Evolutionary conservation across 2,329 filamentous ascomycete genomes (phyloP).

Genomic region (Camptophora hylomeconis): DNA sequence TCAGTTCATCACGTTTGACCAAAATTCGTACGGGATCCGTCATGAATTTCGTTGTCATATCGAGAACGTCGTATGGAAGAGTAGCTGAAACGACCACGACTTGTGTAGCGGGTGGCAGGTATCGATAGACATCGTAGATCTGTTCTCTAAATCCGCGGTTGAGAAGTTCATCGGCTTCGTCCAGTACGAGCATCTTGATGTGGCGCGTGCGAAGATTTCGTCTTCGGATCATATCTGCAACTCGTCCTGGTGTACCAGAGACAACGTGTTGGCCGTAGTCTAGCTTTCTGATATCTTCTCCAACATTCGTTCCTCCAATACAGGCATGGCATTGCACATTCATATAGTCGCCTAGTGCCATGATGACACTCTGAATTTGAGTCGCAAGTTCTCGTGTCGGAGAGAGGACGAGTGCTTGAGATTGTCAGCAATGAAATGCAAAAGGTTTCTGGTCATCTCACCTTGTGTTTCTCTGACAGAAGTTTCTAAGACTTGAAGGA

Average conservation of each 20-base stretch:
- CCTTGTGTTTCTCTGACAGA: conserved; percentile 79
- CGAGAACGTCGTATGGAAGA: conserved; percentile 90
- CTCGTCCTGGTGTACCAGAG: conserved; percentile 90
- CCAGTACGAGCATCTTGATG: conserved; percentile 68
- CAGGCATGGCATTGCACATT: conserved; percentile 98
- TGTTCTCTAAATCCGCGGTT: conserved; percentile 96
- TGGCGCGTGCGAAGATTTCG: conserved; percentile 59
- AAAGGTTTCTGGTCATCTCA: conserved; percentile 18
- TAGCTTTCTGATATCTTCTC: conserved; percentile 93
- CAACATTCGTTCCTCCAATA: conserved; percentile 94
- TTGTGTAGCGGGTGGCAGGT: conserved; percentile 89
- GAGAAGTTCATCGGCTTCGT: conserved; percentile 66
- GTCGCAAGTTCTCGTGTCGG: conserved; percentile 94
- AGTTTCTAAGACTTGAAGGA: conserved; percentile 90
- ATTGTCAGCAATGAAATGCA: conserved; percentile 4
- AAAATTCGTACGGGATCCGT: conserved; percentile 91
- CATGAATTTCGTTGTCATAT: conserved; percentile 99
- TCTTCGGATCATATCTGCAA: conserved; percentile 71
- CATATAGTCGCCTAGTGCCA: conserved; percentile 99
- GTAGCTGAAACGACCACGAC: conserved; percentile 97
- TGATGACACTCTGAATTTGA: conserved; percentile 95
- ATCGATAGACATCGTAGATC: conserved; percentile 97
- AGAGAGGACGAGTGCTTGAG: conserved; percentile 70
- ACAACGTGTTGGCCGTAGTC: conserved; percentile 97
- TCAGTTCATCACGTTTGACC: conserved; percentile 97